Conservation (phyloP, 192 early-diverging fungal species). For the Podila minutissima region DNA sequence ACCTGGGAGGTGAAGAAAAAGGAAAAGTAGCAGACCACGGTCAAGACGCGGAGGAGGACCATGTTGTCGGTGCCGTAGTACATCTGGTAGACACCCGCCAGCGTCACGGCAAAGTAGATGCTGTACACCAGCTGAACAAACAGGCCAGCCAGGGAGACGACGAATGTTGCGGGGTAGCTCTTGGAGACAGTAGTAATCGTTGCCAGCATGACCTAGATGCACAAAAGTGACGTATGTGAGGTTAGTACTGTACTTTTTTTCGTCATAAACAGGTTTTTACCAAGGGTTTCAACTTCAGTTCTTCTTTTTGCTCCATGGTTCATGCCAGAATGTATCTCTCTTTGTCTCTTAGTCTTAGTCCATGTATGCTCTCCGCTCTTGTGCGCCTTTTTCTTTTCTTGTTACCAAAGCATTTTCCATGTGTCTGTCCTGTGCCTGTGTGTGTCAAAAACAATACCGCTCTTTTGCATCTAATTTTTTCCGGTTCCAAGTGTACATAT, state of each 20-base stretch:
- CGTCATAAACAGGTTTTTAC: slow-evolving; percentile 44
- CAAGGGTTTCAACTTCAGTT: background rate
- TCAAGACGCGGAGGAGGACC: slow-evolving; percentile 58
- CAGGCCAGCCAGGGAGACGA: slow-evolving; percentile 70
- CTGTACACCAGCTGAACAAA: slow-evolving; percentile 65
- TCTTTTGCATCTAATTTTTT: background rate
- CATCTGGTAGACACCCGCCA: slow-evolving; percentile 64
- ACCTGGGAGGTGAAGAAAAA: slow-evolving; percentile 87
- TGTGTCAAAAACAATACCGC: background rate
- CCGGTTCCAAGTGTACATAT: background rate
- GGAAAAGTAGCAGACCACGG: slow-evolving; percentile 69
- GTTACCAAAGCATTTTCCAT: too few species aligned
- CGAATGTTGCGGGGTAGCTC: slow-evolving; percentile 75
- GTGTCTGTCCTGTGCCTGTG: background rate
- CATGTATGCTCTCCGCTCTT: too few species aligned
- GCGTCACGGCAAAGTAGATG: slow-evolving; percentile 68
- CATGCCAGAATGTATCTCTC: too few species aligned
- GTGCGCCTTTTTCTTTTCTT: too few species aligned
- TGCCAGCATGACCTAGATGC: slow-evolving; percentile 68
- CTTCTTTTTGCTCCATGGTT: too few species aligned
- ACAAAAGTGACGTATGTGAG: slow-evolving; percentile 41
- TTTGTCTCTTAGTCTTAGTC: too few species aligned
- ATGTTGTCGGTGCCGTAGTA: slow-evolving; percentile 25
- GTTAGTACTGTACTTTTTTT: slow-evolving; percentile 2
- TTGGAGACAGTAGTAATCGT: slow-evolving; percentile 75